Base-by-base conservation (phyloP, 169 alveolate genomes). In the Eimeria falciformis region DNA sequence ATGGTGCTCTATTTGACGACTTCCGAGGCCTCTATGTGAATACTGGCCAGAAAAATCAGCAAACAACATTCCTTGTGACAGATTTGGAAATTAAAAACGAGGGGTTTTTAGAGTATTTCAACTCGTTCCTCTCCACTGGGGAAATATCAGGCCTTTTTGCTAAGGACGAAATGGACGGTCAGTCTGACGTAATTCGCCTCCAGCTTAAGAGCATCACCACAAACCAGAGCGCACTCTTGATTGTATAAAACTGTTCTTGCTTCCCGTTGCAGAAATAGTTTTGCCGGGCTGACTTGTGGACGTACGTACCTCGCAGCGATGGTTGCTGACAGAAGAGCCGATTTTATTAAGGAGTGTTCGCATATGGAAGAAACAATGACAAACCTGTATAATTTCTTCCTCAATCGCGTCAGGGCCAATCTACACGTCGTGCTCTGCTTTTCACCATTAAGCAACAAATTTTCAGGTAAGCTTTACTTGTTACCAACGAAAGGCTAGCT, bases 61-160 rank as follows among this genome's bases (percentile, higher is more conserved):
- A 95, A 23, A 98, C 98, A 45, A 97, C 99, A 23, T 97, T 98
- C 95, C 95, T 98, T 77, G 94, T 98, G 98, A 98, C 99, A 43
- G 99, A 98, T 95, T 96, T 98, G 27, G 99, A 98, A 96, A 97
- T 98, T 45, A 98, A 97, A 95, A 96, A 95, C 55, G 99, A 98
- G 93, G 96, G 97, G 75, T 98, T 98, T 95, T 95, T 98, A 85
- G 99, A 98, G 94, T 98, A 96, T 94, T 96, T 98, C 93, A 97
- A 98, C 96, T 96, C 97, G 88, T 95, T 97, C 93, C 95, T 98
- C 88, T 94, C 98, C 58, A 98, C 99, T 50, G 99, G 99, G 62
- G 99, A 98, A 95, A 97, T 98, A 46, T 99, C 99, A 23, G 99
- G 99, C 46, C 97, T 98, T 77, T 97, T 98, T 88, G 97, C 97